Evolutionary conservation across 352 stramenopile genomes (phyloP).

Genomic region (Aphanomyces stellatus): DNA sequence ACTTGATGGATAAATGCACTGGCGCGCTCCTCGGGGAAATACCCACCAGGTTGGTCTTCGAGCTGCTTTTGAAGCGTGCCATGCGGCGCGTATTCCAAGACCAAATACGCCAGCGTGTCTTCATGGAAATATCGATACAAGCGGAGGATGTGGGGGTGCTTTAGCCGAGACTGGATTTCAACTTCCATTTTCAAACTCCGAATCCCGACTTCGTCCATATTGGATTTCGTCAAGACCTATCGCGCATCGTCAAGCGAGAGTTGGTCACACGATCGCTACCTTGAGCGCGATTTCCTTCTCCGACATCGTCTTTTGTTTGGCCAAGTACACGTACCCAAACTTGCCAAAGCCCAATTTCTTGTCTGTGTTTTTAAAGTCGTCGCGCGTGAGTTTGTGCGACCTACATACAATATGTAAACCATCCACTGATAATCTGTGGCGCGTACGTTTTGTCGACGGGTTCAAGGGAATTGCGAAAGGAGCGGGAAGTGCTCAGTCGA

Average conservation of each 20-base stretch:
- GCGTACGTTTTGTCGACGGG: background rate
- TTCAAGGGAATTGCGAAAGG: background rate
- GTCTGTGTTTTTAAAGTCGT: conserved; percentile 55
- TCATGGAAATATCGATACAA: conserved; percentile 99
- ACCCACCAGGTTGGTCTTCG: conserved; percentile 27
- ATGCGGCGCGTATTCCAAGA: conserved; percentile 97
- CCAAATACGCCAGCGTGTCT: conserved; percentile 97
- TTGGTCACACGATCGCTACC: conserved; percentile 24
- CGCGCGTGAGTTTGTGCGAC: background rate
- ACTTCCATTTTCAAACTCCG: conserved; percentile 16
- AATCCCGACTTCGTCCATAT: conserved; percentile 9
- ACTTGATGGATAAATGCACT: conserved; percentile 72
- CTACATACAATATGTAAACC: too few relatives aligned
- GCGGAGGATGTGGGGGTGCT: conserved; percentile 95
- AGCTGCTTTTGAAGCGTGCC: conserved; percentile 99
- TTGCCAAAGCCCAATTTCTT: conserved; percentile 79
- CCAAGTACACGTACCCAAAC: conserved; percentile 80
- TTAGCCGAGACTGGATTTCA: conserved; percentile 90
- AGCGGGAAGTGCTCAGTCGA: conserved; percentile 36
- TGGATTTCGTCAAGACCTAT: conserved; percentile 14
- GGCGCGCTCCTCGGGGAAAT: conserved; percentile 30
- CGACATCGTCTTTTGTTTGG: conserved; percentile 56
- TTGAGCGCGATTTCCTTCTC: conserved; percentile 63
- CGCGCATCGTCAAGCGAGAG: too few relatives aligned
- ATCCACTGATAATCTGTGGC: background rate